Conservation (phyloP, 1,139 yeast genomes). For the Petasospora fabianii region DNA sequence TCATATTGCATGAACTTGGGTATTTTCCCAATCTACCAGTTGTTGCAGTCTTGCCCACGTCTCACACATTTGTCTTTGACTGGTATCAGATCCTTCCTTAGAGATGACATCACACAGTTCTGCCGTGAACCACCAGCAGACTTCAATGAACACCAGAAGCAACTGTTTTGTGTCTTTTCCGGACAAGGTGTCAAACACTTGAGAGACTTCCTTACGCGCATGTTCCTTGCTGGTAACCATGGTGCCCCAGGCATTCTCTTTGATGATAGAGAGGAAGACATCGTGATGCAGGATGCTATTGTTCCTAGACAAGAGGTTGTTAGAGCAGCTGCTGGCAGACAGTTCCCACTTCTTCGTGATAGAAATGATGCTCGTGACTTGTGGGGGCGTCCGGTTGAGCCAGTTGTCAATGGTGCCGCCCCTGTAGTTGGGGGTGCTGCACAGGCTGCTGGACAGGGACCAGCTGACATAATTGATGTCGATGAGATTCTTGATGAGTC, state of each 20-base stretch:
- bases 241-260: background rate
- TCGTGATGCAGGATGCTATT: background rate
- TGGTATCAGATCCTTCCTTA: conserved; percentile 83
- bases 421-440: background rate
- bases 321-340: background rate
- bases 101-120: conserved; percentile 79
- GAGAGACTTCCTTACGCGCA: conserved; percentile 53
- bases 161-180: conserved; percentile 88
- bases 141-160: conserved; percentile 81
- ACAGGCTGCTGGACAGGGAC: background rate
- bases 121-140: conserved; percentile 96
- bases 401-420: background rate
- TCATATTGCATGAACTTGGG: conserved; percentile 86
- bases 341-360: no score
- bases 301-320: background rate
- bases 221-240: conserved; percentile 19
- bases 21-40: conserved; percentile 63
- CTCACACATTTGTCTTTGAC: conserved; percentile 86
- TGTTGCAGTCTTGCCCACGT: conserved; percentile 78
- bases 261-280: background rate
- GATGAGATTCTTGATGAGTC: no score
- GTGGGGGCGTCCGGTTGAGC: background rate
- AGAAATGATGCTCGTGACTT: no score
- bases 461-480: background rate
- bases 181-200: conserved; percentile 82